A percentile compares a stretch with the other conserved stretches of the same genome.
Evolutionary conservation across 768 basidiomycete species (phyloP).

Genomic region (Russula compacta): DNA sequence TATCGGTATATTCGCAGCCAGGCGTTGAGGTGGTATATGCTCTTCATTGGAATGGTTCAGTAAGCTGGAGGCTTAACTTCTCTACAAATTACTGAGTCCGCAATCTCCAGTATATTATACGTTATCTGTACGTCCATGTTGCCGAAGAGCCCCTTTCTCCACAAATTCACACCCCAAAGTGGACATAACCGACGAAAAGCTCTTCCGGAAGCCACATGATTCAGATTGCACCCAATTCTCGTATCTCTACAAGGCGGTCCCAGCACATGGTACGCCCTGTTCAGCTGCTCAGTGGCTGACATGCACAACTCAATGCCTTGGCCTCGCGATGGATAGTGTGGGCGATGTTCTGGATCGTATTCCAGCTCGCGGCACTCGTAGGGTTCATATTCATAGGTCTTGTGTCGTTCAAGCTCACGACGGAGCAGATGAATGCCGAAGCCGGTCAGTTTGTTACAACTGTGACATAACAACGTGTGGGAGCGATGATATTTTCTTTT

Average conservation of each 20-base stretch:
- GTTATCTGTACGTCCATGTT: constrained; percentile 59
- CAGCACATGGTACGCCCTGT: constrained; percentile 54
- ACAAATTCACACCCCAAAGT: constrained; percentile 34
- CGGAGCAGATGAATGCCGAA: constrained; percentile 57
- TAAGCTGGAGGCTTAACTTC: constrained; percentile 25
- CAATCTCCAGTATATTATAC: constrained; percentile 55
- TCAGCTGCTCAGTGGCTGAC: not conserved
- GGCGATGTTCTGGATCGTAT: constrained; percentile 79
- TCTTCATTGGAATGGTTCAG: constrained; percentile 83
- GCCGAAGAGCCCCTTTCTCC: not conserved
- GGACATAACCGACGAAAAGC: constrained; percentile 91
- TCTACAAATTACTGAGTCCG: constrained; percentile 7
- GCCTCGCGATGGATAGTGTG: constrained; percentile 44
- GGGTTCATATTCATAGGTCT: constrained; percentile 78
- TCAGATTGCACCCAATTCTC: constrained; percentile 88
- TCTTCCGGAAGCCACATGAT: constrained; percentile 91
- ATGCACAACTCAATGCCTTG: not conserved
- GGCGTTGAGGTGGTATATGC: constrained; percentile 75
- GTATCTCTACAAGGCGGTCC: constrained; percentile 59
- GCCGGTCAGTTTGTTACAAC: constrained; percentile 44
- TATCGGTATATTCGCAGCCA: constrained; percentile 36
- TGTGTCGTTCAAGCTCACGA: constrained; percentile 58
- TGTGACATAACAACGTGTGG: not conserved
- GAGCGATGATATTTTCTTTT: not conserved
- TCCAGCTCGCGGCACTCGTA: constrained; percentile 63